Evolutionary conservation across 2,329 filamentous ascomycete species (phyloP).

Genomic region (Colletotrichum sp.): DNA sequence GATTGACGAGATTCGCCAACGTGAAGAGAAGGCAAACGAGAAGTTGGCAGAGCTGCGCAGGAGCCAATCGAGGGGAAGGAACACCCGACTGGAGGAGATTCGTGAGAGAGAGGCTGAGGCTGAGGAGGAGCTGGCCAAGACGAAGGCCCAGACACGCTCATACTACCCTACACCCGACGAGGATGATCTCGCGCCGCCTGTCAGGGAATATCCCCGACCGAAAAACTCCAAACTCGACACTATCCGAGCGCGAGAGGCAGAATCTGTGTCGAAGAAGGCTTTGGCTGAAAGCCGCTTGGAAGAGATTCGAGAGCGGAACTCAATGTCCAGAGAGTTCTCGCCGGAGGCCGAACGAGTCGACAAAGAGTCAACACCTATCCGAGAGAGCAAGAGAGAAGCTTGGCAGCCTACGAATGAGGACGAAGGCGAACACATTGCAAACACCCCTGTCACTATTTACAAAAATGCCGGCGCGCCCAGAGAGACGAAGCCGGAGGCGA

Average conservation of each 20-base stretch:
- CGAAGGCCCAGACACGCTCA: background rate
- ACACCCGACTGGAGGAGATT: slow-evolving; percentile 51
- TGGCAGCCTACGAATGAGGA: slow-evolving; percentile 3
- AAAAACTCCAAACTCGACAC: slow-evolving; percentile 55
- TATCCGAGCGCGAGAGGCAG: slow-evolving; percentile 47
- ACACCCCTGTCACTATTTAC: slow-evolving; percentile 47
- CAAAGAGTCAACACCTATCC: slow-evolving; percentile 11
- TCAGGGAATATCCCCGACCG: background rate
- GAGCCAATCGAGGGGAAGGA: slow-evolving; percentile 28
- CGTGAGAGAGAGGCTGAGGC: slow-evolving; percentile 43
- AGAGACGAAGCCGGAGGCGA: slow-evolving; percentile 2
- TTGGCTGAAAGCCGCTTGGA: slow-evolving; percentile 55
- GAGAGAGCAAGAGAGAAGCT: background rate
- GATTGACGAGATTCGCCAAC: slow-evolving; percentile 53
- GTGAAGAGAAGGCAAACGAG: slow-evolving; percentile 39
- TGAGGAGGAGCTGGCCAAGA: slow-evolving; percentile 14
- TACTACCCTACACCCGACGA: slow-evolving; percentile 32
- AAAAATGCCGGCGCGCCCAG: slow-evolving; percentile 22
- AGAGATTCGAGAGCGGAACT: slow-evolving; percentile 58
- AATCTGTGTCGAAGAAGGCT: slow-evolving; percentile 49
- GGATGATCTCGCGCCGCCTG: slow-evolving; percentile 18
- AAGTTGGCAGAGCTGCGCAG: background rate
- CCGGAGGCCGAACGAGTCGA: slow-evolving; percentile 40
- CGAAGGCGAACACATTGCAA: slow-evolving; percentile 37
- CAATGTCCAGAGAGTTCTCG: slow-evolving; percentile 46